A percentile compares a stretch with the other conserved stretches of the same genome.
These are phyloP conservation scores for Candida sp. DNA, from an alignment of 1,139 yeast species.

Conservation along the genomic window DNA sequence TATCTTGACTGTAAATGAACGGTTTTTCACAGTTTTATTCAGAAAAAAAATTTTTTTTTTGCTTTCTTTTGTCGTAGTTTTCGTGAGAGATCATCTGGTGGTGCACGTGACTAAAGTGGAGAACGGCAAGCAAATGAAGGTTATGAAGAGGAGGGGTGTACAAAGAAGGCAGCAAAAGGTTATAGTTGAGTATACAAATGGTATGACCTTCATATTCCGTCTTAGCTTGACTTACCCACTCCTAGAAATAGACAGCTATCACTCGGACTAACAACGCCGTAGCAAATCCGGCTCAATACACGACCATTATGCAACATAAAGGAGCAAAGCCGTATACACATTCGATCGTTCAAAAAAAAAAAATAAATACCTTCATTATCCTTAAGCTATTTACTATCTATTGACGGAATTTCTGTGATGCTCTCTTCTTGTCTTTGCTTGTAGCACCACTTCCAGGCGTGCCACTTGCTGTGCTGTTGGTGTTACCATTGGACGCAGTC, in stretches of 20 bases:
- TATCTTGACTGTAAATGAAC: too few species aligned
- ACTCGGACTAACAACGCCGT: too few species aligned
- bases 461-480: neutral
- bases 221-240: too few species aligned
- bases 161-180: too few species aligned
- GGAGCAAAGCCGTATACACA: too few species aligned
- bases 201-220: too few species aligned
- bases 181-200: too few species aligned
- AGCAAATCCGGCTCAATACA: neutral
- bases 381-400: neutral
- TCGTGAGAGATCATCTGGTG: neutral
- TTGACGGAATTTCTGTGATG: slow-evolving; percentile 21
- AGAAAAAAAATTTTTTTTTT: slow-evolving; percentile 4
- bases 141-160: neutral
- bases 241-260: too few species aligned
- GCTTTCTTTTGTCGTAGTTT: slow-evolving; percentile 1
- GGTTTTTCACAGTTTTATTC: too few species aligned
- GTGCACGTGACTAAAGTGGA: neutral
- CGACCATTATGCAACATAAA: too few species aligned
- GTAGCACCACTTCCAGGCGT: slow-evolving; percentile 10
- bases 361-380: neutral
- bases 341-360: neutral
- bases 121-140: too few species aligned
- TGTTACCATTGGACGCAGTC: neutral
- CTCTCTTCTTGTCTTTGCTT: slow-evolving; percentile 21